Percentiles rank a stretch among this genome's conserved stretches.
Conservation (phyloP, 2,329 filamentous ascomycete species). For the Aureobasidium sp. region DNA sequence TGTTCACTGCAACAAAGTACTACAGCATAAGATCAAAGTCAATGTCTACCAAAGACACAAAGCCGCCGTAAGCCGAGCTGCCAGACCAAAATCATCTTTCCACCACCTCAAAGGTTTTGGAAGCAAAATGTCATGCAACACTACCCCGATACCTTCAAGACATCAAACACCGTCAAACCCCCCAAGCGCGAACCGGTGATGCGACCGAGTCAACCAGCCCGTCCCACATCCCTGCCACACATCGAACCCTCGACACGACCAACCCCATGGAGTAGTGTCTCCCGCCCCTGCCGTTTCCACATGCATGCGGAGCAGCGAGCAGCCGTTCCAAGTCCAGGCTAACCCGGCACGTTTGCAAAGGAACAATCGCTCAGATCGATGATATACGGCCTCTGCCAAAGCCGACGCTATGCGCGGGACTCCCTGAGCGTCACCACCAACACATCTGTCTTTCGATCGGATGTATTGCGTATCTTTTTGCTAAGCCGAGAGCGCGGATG, state of each 20-base stretch:
- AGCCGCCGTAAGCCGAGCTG: conserved; percentile 1
- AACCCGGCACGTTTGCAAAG: not conserved
- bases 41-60: not conserved
- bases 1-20: not conserved
- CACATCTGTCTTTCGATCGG: not conserved
- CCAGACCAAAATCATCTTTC: not conserved
- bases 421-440: conserved; percentile 6
- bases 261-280: not conserved
- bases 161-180: not conserved
- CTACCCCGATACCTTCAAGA: not conserved
- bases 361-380: not conserved
- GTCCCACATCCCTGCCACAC: not conserved
- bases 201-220: not conserved
- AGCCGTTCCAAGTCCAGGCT: not conserved
- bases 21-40: not conserved
- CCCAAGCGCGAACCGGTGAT: not conserved
- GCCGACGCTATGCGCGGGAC: not conserved
- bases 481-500: not conserved
- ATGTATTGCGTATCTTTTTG: not conserved
- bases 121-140: not conserved
- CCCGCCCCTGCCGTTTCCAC: no score
- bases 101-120: not conserved
- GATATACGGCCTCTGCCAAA: not conserved
- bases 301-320: not conserved
- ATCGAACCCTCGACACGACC: not conserved